phyloP scores from a whole-genome alignment of 208 protist species.

The Sergeia podlipaevii region DNA sequence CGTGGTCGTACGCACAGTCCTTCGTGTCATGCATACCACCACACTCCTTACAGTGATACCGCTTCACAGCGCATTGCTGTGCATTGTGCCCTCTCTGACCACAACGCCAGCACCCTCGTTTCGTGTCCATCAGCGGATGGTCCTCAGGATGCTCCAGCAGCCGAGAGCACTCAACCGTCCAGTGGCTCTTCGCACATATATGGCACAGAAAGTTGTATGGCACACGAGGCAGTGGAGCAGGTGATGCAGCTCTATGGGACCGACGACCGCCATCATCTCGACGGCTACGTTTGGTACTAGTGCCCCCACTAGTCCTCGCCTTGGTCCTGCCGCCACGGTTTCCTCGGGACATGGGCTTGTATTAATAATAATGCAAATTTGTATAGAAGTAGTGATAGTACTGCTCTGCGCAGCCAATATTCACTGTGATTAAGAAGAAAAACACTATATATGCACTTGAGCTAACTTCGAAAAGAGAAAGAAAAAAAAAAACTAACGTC shows the following conservation, averaged over 20 bases:
- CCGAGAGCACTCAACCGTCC: conserved; percentile 69
- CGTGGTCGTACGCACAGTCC: conserved; percentile 76
- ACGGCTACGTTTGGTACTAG: not conserved
- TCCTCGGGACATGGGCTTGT: too few relatives aligned
- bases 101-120: conserved; percentile 69
- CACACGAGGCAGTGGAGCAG: conserved; percentile 7
- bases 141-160: conserved; percentile 38
- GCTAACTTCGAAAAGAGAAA: not conserved
- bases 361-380: too few relatives aligned
- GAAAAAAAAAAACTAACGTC: not conserved
- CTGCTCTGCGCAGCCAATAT: too few relatives aligned
- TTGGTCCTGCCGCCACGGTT: conserved; percentile 12
- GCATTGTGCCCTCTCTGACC: conserved; percentile 69
- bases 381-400: too few relatives aligned
- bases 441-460: too few relatives aligned
- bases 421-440: too few relatives aligned
- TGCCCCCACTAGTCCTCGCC: conserved; percentile 9
- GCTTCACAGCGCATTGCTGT: conserved; percentile 48
- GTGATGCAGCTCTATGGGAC: not conserved
- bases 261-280: conserved; percentile 2
- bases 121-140: conserved; percentile 54
- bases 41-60: conserved; percentile 72
- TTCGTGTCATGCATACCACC: conserved; percentile 79
- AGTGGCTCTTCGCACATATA: conserved; percentile 78
- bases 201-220: conserved; percentile 64